Percentiles rank a stretch among this genome's conserved stretches.
Conservation (phyloP, 2,329 filamentous ascomycete genomes). For the Fusarium phyllophilum region DNA sequence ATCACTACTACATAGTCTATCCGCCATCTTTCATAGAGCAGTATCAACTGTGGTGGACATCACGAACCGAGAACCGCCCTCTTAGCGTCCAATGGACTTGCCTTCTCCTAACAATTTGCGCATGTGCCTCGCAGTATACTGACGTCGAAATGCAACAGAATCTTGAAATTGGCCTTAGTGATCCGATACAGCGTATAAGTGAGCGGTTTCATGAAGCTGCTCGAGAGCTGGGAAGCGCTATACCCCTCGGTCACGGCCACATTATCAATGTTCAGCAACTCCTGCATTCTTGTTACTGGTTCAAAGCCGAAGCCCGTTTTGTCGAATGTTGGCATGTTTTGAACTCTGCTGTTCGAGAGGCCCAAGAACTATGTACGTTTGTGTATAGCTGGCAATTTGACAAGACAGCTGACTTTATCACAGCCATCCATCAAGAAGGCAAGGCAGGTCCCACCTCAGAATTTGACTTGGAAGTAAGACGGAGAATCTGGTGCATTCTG, state of each 20-base stretch:
- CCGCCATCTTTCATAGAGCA: conserved; percentile 50
- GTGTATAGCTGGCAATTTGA: no score
- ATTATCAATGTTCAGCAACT: conserved; percentile 50
- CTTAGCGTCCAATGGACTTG: conserved; percentile 52
- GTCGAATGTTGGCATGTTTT: conserved; percentile 53
- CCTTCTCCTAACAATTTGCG: conserved; percentile 52
- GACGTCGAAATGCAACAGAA: conserved; percentile 45
- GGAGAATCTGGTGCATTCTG: conserved; percentile 52
- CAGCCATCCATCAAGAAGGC: conserved; percentile 48
- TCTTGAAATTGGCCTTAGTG: conserved; percentile 47
- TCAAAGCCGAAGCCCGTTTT: conserved; percentile 50
- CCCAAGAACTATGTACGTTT: conserved; percentile 48
- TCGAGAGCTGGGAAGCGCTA: conserved; percentile 46
- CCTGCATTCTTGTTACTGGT: conserved; percentile 53
- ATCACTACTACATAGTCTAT: conserved; percentile 53
- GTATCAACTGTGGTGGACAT: conserved; percentile 51
- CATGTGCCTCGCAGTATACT: conserved; percentile 51
- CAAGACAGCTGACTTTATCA: neutral
- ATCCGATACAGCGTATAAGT: conserved; percentile 43
- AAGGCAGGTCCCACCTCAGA: conserved; percentile 42
- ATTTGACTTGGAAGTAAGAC: conserved; percentile 51
- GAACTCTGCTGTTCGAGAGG: conserved; percentile 49
- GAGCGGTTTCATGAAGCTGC: conserved; percentile 49
- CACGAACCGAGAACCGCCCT: conserved; percentile 44
- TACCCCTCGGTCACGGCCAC: conserved; percentile 49